phyloP scores from a whole-genome alignment of 2,329 filamentous ascomycete genomes.

The Stemphylium lycopersici region DNA sequence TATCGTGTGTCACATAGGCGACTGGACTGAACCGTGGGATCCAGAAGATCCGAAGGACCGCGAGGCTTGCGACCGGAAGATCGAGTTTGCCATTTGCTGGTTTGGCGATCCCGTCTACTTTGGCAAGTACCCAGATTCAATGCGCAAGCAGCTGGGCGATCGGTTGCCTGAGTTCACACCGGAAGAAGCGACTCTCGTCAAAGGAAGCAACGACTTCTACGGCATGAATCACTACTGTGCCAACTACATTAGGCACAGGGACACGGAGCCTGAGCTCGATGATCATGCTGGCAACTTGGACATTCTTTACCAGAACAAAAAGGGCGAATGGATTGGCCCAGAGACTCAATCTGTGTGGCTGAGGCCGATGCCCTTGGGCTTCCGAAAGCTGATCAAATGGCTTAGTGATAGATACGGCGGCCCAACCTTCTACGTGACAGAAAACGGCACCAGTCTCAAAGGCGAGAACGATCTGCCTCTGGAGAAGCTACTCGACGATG shows the following conservation, averaged over 20 bases:
- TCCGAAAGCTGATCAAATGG: constrained; percentile 68
- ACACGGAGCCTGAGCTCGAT: constrained; percentile 63
- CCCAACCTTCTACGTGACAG: constrained; percentile 84
- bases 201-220: constrained; percentile 91
- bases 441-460: constrained; percentile 85
- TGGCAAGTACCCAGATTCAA: constrained; percentile 81
- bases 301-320: constrained; percentile 71
- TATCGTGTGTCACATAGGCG: constrained; percentile 55
- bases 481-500: constrained; percentile 76
- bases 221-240: constrained; percentile 95
- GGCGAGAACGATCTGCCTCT: constrained; percentile 77
- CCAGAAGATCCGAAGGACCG: constrained; percentile 74
- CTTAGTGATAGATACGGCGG: constrained; percentile 72
- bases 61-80: constrained; percentile 77
- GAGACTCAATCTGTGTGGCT: constrained; percentile 86
- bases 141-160: constrained; percentile 79
- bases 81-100: constrained; percentile 88
- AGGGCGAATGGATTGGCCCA: constrained; percentile 74
- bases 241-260: constrained; percentile 80
- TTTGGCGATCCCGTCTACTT: constrained; percentile 88
- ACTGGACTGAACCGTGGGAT: constrained; percentile 84
- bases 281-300: constrained; percentile 81
- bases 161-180: constrained; percentile 76
- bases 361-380: constrained; percentile 74
- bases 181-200: constrained; percentile 74